A percentile compares a stretch with the other conserved stretches of the same genome.
phyloP scores from a whole-genome alignment of 371 early-diverging fungal species.

The Lichtheimia ornata region DNA sequence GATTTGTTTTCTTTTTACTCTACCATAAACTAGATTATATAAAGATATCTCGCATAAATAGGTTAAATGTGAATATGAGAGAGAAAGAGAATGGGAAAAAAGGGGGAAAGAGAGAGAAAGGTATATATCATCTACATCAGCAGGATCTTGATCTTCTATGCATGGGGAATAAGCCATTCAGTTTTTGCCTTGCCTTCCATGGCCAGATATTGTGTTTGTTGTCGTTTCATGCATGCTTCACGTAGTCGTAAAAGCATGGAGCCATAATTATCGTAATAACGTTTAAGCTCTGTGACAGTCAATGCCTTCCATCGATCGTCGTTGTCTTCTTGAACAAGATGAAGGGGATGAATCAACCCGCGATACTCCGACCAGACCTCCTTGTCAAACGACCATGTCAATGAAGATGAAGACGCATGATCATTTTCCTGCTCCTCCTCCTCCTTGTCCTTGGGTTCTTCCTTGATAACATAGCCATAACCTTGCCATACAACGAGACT shows the following conservation, averaged over 20 bases:
- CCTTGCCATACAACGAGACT: conserved; percentile 40
- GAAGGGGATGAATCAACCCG: conserved; percentile 42
- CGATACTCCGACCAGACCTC: conserved; percentile 34
- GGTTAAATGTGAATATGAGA: not conserved
- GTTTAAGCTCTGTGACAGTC: conserved; percentile 31
- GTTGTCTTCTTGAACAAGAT: conserved; percentile 20
- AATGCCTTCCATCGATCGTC: conserved; percentile 26
- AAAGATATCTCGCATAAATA: not conserved
- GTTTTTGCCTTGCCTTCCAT: conserved; percentile 16
- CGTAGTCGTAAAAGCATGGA: conserved; percentile 45
- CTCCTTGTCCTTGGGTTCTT: not conserved
- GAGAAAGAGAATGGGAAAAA: too few species aligned
- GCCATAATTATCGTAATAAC: conserved; percentile 45
- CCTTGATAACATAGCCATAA: conserved; percentile 27
- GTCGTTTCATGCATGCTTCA: conserved; percentile 35
- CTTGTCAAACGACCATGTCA: conserved; percentile 21
- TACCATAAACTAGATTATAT: conserved; percentile 1
- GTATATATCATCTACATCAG: not conserved
- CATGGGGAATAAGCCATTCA: conserved; percentile 36
- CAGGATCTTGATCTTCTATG: not conserved
- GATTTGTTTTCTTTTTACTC: conserved; percentile 4
- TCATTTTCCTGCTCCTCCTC: not conserved
- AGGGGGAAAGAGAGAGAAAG: not conserved
- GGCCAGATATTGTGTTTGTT: conserved; percentile 33
- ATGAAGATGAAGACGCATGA: not conserved